Evolutionary conservation across 495 filamentous ascomycete species (phyloP).

Genomic region (Cryomyces antarcticus): DNA sequence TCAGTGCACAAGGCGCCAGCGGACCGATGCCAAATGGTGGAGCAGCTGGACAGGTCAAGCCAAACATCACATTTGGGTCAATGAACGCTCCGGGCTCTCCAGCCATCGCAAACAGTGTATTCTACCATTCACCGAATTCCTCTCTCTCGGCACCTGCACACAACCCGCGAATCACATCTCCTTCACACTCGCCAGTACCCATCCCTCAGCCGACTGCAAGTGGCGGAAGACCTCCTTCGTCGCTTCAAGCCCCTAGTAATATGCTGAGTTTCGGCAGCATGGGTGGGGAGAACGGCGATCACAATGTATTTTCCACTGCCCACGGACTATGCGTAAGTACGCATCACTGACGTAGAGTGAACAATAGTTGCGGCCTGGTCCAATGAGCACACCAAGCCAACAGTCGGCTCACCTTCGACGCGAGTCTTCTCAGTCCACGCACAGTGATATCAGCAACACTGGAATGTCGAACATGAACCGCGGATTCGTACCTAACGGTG

Average conservation of each 20-base stretch:
- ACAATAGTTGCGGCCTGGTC: slow-evolving; percentile 35
- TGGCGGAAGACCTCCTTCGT: slow-evolving; percentile 63
- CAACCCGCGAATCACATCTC: slow-evolving; percentile 35
- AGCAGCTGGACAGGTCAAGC: slow-evolving; percentile 35
- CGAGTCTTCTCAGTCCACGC: slow-evolving; percentile 62
- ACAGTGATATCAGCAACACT: slow-evolving; percentile 52
- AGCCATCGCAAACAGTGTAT: slow-evolving; percentile 38
- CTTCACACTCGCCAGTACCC: slow-evolving; percentile 60
- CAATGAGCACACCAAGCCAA: slow-evolving; percentile 28
- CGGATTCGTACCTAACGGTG: slow-evolving; percentile 23
- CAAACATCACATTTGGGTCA: slow-evolving; percentile 56
- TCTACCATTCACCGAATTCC: slow-evolving; percentile 27
- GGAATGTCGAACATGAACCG: slow-evolving; percentile 21
- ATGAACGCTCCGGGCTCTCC: slow-evolving; percentile 45
- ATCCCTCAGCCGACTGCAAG: slow-evolving; percentile 75
- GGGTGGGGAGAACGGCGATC: slow-evolving; percentile 33
- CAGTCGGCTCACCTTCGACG: slow-evolving; percentile 57
- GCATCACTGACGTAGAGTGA: slow-evolving; percentile 19
- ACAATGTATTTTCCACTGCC: slow-evolving; percentile 29
- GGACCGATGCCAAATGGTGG: slow-evolving; percentile 60
- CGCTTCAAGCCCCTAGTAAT: slow-evolving; percentile 39
- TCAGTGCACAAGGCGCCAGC: slow-evolving; percentile 56
- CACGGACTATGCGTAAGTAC: not conserved
- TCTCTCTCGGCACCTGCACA: slow-evolving; percentile 29
- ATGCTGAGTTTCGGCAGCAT: slow-evolving; percentile 67